phyloP scores from a whole-genome alignment of 441 rosid genomes.

The Lepidium campestre region DNA sequence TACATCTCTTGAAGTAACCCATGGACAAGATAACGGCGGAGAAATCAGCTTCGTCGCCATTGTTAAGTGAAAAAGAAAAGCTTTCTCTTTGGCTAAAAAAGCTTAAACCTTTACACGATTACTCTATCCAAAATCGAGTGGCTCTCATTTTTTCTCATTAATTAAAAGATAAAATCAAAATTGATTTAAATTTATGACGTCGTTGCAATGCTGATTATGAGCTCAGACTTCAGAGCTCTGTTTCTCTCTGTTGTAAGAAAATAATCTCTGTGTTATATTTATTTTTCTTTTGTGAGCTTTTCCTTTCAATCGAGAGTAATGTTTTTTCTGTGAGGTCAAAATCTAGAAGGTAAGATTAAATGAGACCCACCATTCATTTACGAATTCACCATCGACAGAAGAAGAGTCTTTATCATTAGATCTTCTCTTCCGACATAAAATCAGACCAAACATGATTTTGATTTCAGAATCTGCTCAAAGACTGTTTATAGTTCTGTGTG shows the following conservation, averaged over 20 bases:
- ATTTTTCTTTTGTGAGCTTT: background rate
- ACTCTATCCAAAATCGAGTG: conserved; percentile 27
- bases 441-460: conserved; percentile 29
- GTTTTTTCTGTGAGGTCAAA: conserved; percentile 1
- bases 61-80: background rate
- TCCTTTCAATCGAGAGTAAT: background rate
- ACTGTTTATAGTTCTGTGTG: conserved; percentile 25
- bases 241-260: conserved; percentile 5
- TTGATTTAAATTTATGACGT: conserved; percentile 7
- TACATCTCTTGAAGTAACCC: conserved; percentile 21
- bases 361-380: conserved; percentile 26
- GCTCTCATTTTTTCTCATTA: conserved; percentile 2
- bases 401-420: conserved; percentile 27
- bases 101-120: conserved; percentile 20
- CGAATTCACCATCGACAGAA: conserved; percentile 22
- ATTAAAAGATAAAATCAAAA: background rate
- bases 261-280: background rate
- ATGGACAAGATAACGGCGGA: conserved; percentile 26
- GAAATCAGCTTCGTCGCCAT: conserved; percentile 32
- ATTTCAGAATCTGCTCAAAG: conserved; percentile 6
- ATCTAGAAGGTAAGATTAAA: conserved; percentile 12
- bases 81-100: background rate
- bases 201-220: background rate
- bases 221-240: conserved; percentile 5
- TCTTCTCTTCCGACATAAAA: conserved; percentile 26